Base-by-base conservation (phyloP, 2,329 filamentous ascomycete species). In the Pyrenophora tritici-repentis region DNA sequence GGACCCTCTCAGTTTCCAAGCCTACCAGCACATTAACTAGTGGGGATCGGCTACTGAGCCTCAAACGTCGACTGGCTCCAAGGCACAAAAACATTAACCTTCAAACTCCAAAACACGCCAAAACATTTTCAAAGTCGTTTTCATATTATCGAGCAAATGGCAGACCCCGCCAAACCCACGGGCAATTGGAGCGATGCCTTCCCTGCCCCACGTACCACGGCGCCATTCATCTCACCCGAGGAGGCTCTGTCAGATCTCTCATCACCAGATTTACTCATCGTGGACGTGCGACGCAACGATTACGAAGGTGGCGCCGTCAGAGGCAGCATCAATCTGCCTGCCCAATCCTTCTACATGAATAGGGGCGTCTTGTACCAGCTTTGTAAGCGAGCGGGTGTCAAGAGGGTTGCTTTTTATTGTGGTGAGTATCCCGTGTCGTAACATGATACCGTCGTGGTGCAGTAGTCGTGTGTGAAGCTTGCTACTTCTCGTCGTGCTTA, bases 241-340 rank as follows among this genome's bases (percentile, higher is more conserved):
- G 67, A 67, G 14, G 75, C 66, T 12, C 62, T 76, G 42, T 66
- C 68, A 45, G 43, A 53, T 17, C 56, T 72, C 26, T 69, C 68
- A 58, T 78, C 64, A 59, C 71, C 55, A 58, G 58, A 65, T 33
- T 61, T 78, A 44, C 73, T 79, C 34, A 62, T 78, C 42, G 66
- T 78, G 10, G 76, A 79, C 55, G 73, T 78, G 26, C 74, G 77
- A 17, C 68, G 77, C 33, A 79, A 71, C n/a, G 77, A 79, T 61
- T 79, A 76, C 54, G 74, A 76, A 46, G 77, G 77, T 31, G 77
- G 77, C 12, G 63, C 69, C 4, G 76, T 79, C 40, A 66, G 70
- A 18, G 76, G 76, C n/a, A 76, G 73, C 56, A 59, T 79, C 26
- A 79, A 79, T 51, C 66, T 79, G 34, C 77, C 77, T n/a, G 77